Evolutionary conservation across 306 rosid species (phyloP).

Genomic region (Trifolium dubium): DNA sequence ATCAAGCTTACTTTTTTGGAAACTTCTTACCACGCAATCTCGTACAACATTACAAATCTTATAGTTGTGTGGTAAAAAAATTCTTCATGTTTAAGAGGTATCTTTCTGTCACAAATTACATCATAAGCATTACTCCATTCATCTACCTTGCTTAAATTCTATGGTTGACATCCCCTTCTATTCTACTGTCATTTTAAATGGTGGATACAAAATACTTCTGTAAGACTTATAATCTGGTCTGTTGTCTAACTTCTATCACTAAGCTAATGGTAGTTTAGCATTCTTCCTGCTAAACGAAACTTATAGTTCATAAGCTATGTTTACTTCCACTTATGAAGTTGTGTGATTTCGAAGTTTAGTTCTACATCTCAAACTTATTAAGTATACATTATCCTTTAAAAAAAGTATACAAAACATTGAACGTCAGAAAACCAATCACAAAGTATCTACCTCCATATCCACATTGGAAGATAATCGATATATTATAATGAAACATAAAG

Average conservation of each 20-base stretch:
- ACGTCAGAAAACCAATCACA: slow-evolving; percentile 28
- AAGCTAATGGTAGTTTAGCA: not conserved
- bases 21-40: not conserved
- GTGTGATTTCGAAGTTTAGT: not conserved
- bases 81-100: not conserved
- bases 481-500: slow-evolving; percentile 11
- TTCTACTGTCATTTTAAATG: not conserved
- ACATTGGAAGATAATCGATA: not conserved
- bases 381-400: not conserved
- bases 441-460: slow-evolving; percentile 9
- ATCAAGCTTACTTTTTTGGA: not conserved
- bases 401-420: slow-evolving; percentile 18
- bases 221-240: not conserved
- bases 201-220: not conserved
- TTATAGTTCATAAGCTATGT: not conserved
- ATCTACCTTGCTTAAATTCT: not conserved
- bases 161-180: not conserved
- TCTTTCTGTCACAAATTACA: not conserved
- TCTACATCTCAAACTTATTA: not conserved
- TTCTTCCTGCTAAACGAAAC: not conserved
- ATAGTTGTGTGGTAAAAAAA: not conserved
- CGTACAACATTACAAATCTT: not conserved
- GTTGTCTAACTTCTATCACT: not conserved
- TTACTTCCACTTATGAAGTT: not conserved
- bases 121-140: slow-evolving; percentile 7